Evolutionary conservation across 2,329 filamentous ascomycete species (phyloP).

Genomic region (Cryphonectria japonica): DNA sequence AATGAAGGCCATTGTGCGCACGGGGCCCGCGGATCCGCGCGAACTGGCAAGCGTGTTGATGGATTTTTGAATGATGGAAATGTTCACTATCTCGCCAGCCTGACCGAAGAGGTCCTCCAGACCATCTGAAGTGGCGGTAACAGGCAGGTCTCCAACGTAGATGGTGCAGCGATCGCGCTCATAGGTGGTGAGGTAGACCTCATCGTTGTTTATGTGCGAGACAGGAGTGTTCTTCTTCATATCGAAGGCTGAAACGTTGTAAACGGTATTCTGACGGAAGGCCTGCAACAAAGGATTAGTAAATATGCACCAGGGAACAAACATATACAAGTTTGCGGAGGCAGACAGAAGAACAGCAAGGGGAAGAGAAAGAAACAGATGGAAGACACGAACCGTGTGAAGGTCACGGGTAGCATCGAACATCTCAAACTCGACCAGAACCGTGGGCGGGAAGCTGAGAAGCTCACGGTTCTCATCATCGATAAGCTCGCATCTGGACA

Average conservation of each 20-base stretch:
- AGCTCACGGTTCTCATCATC: slow-evolving; percentile 38
- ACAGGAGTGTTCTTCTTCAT: slow-evolving; percentile 36
- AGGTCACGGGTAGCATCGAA: slow-evolving; percentile 58
- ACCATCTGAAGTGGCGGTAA: slow-evolving; percentile 33
- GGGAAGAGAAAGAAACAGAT: no score
- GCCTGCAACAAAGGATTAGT: slow-evolving; percentile 32
- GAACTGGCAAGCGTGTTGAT: slow-evolving; percentile 18
- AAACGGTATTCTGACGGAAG: slow-evolving; percentile 40
- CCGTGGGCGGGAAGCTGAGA: slow-evolving; percentile 42
- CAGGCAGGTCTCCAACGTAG: slow-evolving; percentile 40
- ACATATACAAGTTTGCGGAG: not conserved
- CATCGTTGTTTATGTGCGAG: slow-evolving; percentile 34
- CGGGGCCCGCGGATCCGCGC: not conserved
- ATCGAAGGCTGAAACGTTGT: slow-evolving; percentile 40
- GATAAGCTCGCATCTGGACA: slow-evolving; percentile 46
- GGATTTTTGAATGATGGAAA: slow-evolving; percentile 36
- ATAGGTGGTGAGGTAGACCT: slow-evolving; percentile 38
- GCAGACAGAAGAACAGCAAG: not conserved
- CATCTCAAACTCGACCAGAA: slow-evolving; percentile 54
- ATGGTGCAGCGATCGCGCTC: slow-evolving; percentile 42
- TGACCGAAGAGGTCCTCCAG: slow-evolving; percentile 34
- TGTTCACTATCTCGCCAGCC: slow-evolving; percentile 36
- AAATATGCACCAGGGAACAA: slow-evolving; percentile 27
- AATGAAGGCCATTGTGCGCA: slow-evolving; percentile 39
- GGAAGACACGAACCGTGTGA: slow-evolving; percentile 44